Base-by-base conservation (phyloP, 2,329 filamentous ascomycete genomes). In the Cladophialophora bantiana region DNA sequence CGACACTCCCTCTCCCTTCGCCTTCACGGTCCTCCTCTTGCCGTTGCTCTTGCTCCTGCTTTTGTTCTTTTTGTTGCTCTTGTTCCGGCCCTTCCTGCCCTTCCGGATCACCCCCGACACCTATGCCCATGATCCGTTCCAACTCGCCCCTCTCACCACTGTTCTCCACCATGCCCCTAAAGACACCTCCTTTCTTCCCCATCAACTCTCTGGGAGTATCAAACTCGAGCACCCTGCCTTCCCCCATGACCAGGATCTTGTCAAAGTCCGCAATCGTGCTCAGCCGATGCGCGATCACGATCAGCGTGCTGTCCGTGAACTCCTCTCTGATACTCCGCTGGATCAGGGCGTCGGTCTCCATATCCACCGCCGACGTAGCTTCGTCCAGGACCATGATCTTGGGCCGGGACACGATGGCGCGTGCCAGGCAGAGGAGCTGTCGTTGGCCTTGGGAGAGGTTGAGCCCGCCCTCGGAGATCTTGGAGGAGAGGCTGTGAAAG, bases 381-480 rank as follows among this genome's bases (percentile, higher is more conserved):
- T 94, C 91, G 75, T 94, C 91, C 1, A 94, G 84, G 1, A 94
- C 87, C 86, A 94, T 90, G 72, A 94, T 88, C 74, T 90, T 90
- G 2, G 91, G 90, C 0, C 88, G 84, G 0, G 87, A 84, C 31
- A 92, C 87, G 71, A 93, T 92, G 59, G 88, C 90, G 59, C 88
- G 88, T 0, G 90, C 90, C 3, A 92, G 86, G 73, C 90, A 92
- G 42, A 93, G 84, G 0, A 93, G 87, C 77, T 93, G 90, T 2
- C 90, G 85, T 77, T 93, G 90, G 34, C 90, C 90, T 75, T 92
- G 90, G 0, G 89, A 91, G 18, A 93, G 82, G 75, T 93, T 93
- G 3, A 90, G 84, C 0, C 90, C 90, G 18, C 89, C 89, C 76
- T 92, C 89, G 2, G 89, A 87, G 69, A 93, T 86, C 59, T 85